Conservation (phyloP, 495 filamentous ascomycete genomes). For the Neurospora tetrasperma region DNA sequence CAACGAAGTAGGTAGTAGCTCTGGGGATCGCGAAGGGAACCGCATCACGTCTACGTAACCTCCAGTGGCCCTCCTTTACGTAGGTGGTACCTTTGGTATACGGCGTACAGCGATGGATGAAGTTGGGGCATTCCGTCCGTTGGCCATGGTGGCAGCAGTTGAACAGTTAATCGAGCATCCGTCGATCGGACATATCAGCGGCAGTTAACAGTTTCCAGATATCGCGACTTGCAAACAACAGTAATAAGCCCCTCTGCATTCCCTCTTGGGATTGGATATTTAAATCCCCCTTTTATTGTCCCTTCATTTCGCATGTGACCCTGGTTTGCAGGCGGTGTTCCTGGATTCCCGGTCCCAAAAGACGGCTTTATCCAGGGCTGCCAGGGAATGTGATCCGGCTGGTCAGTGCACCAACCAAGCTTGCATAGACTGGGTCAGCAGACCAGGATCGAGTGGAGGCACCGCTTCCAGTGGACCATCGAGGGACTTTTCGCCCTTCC, state of each 20-base stretch:
- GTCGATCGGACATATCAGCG: not conserved
- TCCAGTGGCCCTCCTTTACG: not conserved
- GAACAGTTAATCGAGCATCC: not conserved
- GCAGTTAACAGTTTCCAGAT: not conserved
- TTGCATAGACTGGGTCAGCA: not conserved
- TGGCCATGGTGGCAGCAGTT: not conserved
- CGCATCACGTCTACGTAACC: not conserved
- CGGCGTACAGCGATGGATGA: not conserved
- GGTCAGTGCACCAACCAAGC: not conserved
- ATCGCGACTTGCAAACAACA: not conserved
- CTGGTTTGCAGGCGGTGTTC: not conserved
- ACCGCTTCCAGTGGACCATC: not conserved
- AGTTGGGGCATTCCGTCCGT: too few species aligned
- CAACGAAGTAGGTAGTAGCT: not conserved
- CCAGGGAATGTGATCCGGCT: not conserved
- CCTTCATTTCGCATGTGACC: not conserved
- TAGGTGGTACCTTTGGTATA: not conserved
- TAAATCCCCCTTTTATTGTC: not conserved
- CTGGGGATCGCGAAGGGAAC: not conserved
- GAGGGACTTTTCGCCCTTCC: not conserved
- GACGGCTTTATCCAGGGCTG: not conserved
- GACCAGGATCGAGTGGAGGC: not conserved
- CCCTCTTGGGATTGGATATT: not conserved
- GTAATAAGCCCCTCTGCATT: not conserved
- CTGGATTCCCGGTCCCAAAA: not conserved